A percentile compares a stretch with the other conserved stretches of the same genome.
Evolutionary conservation across 371 early-diverging fungal genomes (phyloP).

Genomic region (Rhizopus delemar): DNA sequence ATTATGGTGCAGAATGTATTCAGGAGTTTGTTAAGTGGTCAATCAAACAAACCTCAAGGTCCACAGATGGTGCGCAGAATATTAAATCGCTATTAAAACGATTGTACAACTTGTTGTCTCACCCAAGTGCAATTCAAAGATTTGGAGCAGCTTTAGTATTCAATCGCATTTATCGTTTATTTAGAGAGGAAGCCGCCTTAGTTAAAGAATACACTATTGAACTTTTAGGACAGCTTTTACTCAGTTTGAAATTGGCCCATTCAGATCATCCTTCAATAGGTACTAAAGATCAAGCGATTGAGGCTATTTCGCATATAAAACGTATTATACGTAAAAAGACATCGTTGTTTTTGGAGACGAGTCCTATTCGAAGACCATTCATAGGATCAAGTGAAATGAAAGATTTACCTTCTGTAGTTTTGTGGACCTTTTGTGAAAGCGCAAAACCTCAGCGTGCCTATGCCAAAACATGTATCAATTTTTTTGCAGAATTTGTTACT

Average conservation of each 20-base stretch:
- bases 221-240: conserved; percentile 67
- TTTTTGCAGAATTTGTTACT: conserved; percentile 42
- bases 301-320: conserved; percentile 61
- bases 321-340: conserved; percentile 60
- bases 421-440: conserved; percentile 66
- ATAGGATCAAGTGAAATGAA: conserved; percentile 41
- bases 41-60: conserved; percentile 63
- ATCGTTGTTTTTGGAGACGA: conserved; percentile 44
- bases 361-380: conserved; percentile 47
- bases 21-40: conserved; percentile 78
- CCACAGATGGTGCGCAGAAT: conserved; percentile 58
- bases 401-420: conserved; percentile 50
- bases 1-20: conserved; percentile 75
- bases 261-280: conserved; percentile 67
- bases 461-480: conserved; percentile 60
- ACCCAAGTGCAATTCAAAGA: conserved; percentile 65
- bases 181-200: conserved; percentile 63
- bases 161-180: conserved; percentile 69
- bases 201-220: conserved; percentile 71
- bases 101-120: conserved; percentile 62
- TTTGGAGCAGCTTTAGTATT: conserved; percentile 73
- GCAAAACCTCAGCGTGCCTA: conserved; percentile 58
- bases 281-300: conserved; percentile 55
- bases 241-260: conserved; percentile 64
- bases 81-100: conserved; percentile 70